Evolutionary conservation across 257 asterid species (phyloP).

Genomic region (Fraxinus excelsior): DNA sequence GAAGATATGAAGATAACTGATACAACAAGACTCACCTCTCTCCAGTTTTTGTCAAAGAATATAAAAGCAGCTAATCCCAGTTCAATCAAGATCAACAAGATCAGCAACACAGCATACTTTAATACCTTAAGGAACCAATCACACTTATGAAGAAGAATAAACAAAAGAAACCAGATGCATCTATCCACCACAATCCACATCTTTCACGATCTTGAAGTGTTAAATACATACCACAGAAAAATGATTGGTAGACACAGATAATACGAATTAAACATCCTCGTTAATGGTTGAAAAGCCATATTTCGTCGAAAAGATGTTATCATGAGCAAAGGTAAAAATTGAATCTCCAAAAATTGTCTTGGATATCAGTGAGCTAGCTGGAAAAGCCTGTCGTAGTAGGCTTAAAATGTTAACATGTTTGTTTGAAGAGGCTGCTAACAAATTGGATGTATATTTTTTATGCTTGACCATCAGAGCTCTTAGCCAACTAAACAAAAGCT

Average conservation of each 20-base stretch:
- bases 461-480: background rate
- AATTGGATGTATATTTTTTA: background rate
- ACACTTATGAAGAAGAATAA: conserved; percentile 6
- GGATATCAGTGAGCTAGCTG: background rate
- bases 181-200: background rate
- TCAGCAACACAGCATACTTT: conserved; percentile 75
- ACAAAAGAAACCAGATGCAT: background rate
- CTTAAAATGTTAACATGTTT: background rate
- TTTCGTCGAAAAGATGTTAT: background rate
- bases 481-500: background rate
- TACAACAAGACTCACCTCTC: conserved; percentile 54
- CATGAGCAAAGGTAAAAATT: background rate
- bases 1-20: conserved; percentile 21
- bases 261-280: background rate
- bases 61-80: conserved; percentile 83
- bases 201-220: background rate
- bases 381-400: background rate
- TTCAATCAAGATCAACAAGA: conserved; percentile 81
- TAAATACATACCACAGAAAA: background rate
- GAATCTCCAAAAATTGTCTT: background rate
- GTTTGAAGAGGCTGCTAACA: background rate
- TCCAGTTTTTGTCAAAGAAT: conserved; percentile 94
- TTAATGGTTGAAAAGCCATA: background rate
- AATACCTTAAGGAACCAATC: conserved; percentile 64
- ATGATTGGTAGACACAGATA: background rate